A percentile compares a stretch with the other conserved stretches of the same genome.
Evolutionary conservation across 805 yeast species (phyloP).

Genomic region (Geotrichum ghanense): DNA sequence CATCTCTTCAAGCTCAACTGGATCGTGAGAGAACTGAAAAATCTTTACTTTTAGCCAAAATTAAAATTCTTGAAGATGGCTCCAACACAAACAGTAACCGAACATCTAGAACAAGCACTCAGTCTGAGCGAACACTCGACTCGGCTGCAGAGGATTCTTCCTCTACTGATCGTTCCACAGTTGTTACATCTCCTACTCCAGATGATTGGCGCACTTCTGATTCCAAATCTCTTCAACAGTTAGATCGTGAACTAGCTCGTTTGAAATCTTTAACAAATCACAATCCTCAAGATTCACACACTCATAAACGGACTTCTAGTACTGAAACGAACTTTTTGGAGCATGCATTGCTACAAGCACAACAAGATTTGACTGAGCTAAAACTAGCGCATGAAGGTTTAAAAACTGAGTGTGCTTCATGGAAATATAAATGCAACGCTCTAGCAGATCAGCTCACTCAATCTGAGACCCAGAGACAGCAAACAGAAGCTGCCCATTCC

Average conservation of each 20-base stretch:
- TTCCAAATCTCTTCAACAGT: background rate
- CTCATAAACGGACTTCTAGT: background rate
- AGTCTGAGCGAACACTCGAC: slow-evolving; percentile 7
- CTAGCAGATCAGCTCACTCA: background rate
- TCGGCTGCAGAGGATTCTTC: slow-evolving; percentile 3
- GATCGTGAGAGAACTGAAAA: slow-evolving; percentile 12
- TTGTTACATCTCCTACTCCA: background rate
- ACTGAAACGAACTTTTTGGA: background rate
- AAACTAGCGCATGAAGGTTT: background rate
- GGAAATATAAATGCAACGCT: background rate
- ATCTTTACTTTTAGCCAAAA: slow-evolving; percentile 5
- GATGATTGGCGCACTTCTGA: background rate
- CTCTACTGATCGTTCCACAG: background rate
- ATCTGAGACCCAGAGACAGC: background rate
- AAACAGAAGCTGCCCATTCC: background rate
- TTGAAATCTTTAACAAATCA: background rate
- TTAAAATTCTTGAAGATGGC: slow-evolving; percentile 3
- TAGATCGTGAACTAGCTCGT: background rate
- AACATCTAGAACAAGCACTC: slow-evolving; percentile 9
- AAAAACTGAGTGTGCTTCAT: background rate
- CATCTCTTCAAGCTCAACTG: slow-evolving; percentile 13
- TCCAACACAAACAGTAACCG: slow-evolving; percentile 4
- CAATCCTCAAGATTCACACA: too few species aligned
- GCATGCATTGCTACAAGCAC: background rate
- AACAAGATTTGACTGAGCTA: background rate